Conservation (phyloP, 2,329 filamentous ascomycete genomes). For the Volutella citrinella region DNA sequence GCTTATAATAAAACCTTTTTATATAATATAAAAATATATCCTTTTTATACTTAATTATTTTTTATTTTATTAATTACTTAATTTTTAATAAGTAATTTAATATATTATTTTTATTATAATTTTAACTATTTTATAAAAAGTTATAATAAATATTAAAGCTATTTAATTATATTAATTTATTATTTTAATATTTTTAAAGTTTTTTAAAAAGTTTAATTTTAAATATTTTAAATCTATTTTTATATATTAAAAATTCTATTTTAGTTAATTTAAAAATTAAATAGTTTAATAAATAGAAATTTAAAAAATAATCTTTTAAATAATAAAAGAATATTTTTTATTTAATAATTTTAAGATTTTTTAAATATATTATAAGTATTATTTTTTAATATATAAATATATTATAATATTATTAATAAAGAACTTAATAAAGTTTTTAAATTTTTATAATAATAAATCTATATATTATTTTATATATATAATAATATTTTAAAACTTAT, state of each 20-base stretch:
- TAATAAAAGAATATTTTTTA: conserved; percentile 2
- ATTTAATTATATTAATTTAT: conserved; percentile 2
- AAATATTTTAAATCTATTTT: background rate
- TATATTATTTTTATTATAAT: background rate
- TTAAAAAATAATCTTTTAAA: background rate
- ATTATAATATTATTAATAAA: too few species aligned
- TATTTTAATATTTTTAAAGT: conserved; percentile 1
- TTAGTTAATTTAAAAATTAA: background rate
- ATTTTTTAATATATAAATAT: conserved; percentile 2
- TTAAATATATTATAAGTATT: conserved; percentile 1
- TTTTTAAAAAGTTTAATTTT: background rate
- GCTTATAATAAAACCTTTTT: conserved; percentile 1
- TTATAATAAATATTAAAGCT: background rate
- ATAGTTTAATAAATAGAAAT: conserved; percentile 2
- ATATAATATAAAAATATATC: too few species aligned
- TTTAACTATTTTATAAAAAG: conserved; percentile 2
- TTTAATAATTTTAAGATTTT: background rate
- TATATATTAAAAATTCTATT: background rate
- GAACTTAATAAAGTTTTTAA: too few species aligned
- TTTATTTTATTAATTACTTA: conserved; percentile 3
- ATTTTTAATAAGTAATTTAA: background rate
- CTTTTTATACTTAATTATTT: background rate
- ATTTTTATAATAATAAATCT: too few species aligned
- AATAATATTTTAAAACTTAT: too few species aligned
- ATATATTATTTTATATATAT: too few species aligned